Base-by-base conservation (phyloP, 2,329 filamentous ascomycete genomes). In the Cordyceps cicadae region DNA sequence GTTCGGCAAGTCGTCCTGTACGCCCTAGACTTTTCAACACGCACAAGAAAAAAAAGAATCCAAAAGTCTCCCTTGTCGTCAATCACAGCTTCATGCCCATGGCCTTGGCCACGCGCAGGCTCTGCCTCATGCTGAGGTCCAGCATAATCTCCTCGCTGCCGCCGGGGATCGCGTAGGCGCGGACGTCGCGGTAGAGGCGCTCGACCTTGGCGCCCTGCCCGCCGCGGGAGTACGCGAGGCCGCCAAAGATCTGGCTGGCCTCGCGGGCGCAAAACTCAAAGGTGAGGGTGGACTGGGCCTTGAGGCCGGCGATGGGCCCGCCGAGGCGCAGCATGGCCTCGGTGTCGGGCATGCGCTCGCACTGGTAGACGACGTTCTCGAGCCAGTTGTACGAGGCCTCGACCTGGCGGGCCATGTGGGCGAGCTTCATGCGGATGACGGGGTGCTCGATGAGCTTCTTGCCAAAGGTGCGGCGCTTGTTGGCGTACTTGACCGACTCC, bases 101-200 rank as follows among this genome's bases (percentile, higher is more conserved):
- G 64, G 87, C 87, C 82, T 97, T 87, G 68, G 92, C 90, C 60
- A 99, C 94, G 73, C 85, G 87, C 79, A 96, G 74, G 64, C 87
- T 89, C 81, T 97, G 92, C 68, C 93, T 83, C 74, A 99, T 96
- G 76, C 90, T 96, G 70, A 99, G 76, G 74, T 99, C 94, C 66
- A 97, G 79, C 94, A 99, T 99, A 66, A 99, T 99, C 82, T 99
- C 94, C 79, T 99, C 93, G 66, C 87, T 91, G 26, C 94, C 94
- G 69, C 94, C 94, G 3, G 94, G 94, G 67, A 99, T 93, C 64
- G 94, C 93, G 74, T 99, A 97, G 0, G 94, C 94, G 67, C 94
- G 84, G 17, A 97, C 94, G 74, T 99, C 94, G 64, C 94, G 84
- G 76, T 97, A 97, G 68, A 99, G 77, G 63, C 94, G 80, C 84